phyloP scores from a whole-genome alignment of 495 filamentous ascomycete genomes.

The Hypoxylon lienhwacheense region DNA sequence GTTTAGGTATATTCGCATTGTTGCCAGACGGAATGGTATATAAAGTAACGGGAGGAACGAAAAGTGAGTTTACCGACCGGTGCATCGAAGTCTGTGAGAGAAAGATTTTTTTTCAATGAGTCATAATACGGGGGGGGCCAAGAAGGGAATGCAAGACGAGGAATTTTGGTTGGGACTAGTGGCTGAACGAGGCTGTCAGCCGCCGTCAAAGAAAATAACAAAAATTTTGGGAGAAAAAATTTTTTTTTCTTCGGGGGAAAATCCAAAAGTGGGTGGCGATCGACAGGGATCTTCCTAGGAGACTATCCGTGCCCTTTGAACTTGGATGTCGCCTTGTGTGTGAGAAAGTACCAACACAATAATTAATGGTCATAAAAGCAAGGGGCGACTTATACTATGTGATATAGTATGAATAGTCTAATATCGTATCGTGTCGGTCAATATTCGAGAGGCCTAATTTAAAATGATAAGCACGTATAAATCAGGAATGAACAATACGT shows the following conservation, averaged over 20 bases:
- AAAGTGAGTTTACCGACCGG: slow-evolving; percentile 10
- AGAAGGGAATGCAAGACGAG: slow-evolving; percentile 27
- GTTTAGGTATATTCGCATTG: background rate
- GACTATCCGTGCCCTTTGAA: slow-evolving; percentile 17
- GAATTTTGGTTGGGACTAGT: slow-evolving; percentile 23
- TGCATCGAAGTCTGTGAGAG: slow-evolving; percentile 21
- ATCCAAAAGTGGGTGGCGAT: slow-evolving; percentile 18
- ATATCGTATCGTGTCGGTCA: background rate
- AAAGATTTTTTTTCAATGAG: slow-evolving; percentile 16
- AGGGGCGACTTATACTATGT: too few species aligned
- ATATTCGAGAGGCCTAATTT: background rate
- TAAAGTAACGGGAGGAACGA: background rate
- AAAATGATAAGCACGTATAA: background rate
- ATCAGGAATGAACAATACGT: background rate
- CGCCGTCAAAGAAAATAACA: too few species aligned
- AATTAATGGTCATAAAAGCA: slow-evolving; percentile 20
- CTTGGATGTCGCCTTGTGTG: slow-evolving; percentile 22
- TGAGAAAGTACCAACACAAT: slow-evolving; percentile 34
- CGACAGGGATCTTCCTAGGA: slow-evolving; percentile 24
- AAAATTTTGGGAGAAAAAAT: slow-evolving; percentile 16
- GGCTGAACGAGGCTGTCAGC: slow-evolving; percentile 29
- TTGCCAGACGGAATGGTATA: background rate
- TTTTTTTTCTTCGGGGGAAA: slow-evolving; percentile 6
- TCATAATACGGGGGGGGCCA: slow-evolving; percentile 31
- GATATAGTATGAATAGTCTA: slow-evolving; percentile 1